Evolutionary conservation across 805 yeast species (phyloP).

Genomic region (Yamadazyma nakazawae): DNA sequence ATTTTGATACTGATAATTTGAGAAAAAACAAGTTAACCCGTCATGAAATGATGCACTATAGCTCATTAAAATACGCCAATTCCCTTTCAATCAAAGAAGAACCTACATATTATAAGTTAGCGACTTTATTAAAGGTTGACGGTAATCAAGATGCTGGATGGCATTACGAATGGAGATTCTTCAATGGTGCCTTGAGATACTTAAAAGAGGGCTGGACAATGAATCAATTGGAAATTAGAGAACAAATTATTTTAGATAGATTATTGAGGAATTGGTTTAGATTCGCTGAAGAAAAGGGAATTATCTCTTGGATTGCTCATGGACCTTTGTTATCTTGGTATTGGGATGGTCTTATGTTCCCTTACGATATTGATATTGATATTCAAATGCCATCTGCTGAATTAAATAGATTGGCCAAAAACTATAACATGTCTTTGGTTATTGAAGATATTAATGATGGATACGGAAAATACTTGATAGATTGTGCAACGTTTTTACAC

Average conservation of each 20-base stretch:
- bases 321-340: constrained; percentile 30
- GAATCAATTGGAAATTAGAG: constrained; percentile 21
- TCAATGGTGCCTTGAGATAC: constrained; percentile 52
- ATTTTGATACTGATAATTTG: constrained; percentile 9
- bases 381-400: constrained; percentile 30
- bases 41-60: constrained; percentile 24
- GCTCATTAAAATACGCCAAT: constrained; percentile 26
- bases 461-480: constrained; percentile 25
- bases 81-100: constrained; percentile 18
- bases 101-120: constrained; percentile 38
- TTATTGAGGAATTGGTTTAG: constrained; percentile 27
- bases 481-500: constrained; percentile 29
- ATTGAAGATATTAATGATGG: constrained; percentile 31
- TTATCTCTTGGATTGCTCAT: constrained; percentile 29
- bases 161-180: constrained; percentile 62
- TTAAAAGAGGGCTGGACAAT: constrained; percentile 30
- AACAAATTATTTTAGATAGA: constrained; percentile 23
- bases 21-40: constrained; percentile 10
- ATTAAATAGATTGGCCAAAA: constrained; percentile 19
- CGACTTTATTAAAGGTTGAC: constrained; percentile 23
- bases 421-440: constrained; percentile 26
- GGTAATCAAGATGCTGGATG: constrained; percentile 42
- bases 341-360: constrained; percentile 30
- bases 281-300: constrained; percentile 23
- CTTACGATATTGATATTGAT: constrained; percentile 29